Conservation (phyloP, 345 rosid species). For the Erysimum cheiranthoides region DNA sequence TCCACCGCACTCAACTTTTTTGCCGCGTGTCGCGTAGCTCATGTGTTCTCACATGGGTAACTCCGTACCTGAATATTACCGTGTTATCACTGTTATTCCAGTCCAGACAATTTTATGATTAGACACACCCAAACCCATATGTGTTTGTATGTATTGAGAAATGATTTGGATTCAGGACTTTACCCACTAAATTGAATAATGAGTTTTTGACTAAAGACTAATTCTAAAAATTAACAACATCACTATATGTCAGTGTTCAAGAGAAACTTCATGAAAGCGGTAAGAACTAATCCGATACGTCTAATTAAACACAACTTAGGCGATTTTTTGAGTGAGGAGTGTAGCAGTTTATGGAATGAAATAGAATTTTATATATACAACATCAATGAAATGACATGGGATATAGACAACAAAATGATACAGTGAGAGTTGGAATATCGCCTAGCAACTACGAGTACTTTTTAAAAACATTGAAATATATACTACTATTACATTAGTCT, state of each 20-base stretch:
- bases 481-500: not conserved
- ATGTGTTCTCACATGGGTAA: constrained; percentile 31
- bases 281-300: not conserved
- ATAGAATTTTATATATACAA: too few species aligned
- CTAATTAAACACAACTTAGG: not conserved
- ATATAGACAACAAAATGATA: too few species aligned
- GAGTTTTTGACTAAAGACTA: not conserved
- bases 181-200: constrained; percentile 9
- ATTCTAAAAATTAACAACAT: not conserved
- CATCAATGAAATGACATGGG: too few species aligned
- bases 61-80: constrained; percentile 11
- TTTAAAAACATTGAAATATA: not conserved
- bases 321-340: not conserved
- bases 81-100: not conserved
- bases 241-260: not conserved
- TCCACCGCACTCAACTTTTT: constrained; percentile 25
- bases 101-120: not conserved
- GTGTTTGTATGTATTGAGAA: constrained; percentile 32
- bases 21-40: constrained; percentile 28
- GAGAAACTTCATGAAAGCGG: not conserved
- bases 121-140: constrained; percentile 20
- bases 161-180: constrained; percentile 23
- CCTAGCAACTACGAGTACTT: not conserved
- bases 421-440: not conserved
- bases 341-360: not conserved